Evolutionary conservation across 129 eudicot species (phyloP).

Genomic region (Lactuca sativa): DNA sequence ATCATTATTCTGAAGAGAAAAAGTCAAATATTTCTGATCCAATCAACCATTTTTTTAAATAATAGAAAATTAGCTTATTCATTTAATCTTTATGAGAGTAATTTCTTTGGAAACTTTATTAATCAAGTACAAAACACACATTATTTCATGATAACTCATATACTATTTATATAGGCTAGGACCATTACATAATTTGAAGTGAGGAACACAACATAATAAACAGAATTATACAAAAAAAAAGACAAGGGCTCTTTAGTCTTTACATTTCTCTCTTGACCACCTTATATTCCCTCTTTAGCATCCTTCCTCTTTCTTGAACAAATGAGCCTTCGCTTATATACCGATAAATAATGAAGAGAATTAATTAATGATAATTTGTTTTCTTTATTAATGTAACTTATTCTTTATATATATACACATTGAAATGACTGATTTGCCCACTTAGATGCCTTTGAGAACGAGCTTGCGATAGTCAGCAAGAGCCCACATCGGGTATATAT

Average conservation of each 20-base stretch:
- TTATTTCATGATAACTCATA: not conserved
- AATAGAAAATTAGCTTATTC: too few relatives aligned
- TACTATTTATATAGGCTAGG: conserved; percentile 3
- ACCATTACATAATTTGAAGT: not conserved
- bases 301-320: conserved; percentile 18
- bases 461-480: conserved; percentile 63
- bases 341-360: conserved; percentile 7
- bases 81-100: too few relatives aligned
- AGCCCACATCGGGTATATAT: conserved; percentile 80
- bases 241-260: not conserved
- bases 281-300: conserved; percentile 6
- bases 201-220: conserved; percentile 4
- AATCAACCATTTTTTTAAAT: too few relatives aligned
- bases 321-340: not conserved
- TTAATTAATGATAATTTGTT: conserved; percentile 2
- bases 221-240: not conserved
- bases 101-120: conserved; percentile 4
- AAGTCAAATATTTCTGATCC: too few relatives aligned
- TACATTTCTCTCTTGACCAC: conserved; percentile 7
- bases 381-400: not conserved
- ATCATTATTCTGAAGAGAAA: too few relatives aligned
- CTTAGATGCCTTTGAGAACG: conserved; percentile 30
- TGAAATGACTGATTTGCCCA: conserved; percentile 13
- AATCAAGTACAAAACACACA: conserved; percentile 7
- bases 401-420: conserved; percentile 5